Evolutionary conservation across 768 basidiomycete genomes (phyloP).

Genomic region (Plicaturopsis crispa): DNA sequence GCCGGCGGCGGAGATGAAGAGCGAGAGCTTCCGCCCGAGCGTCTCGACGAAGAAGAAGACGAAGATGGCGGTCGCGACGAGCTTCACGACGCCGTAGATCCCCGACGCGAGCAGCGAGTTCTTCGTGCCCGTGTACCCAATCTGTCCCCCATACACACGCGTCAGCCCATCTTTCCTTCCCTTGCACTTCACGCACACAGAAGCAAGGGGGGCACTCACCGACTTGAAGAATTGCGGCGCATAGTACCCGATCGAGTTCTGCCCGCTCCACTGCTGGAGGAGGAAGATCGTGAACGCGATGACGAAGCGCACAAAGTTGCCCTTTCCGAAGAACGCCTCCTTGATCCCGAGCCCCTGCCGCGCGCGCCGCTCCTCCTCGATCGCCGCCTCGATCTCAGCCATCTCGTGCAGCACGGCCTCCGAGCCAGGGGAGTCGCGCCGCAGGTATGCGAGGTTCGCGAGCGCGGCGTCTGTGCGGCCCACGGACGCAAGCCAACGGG

Average conservation of each 20-base stretch:
- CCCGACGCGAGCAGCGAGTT: conserved; percentile 68
- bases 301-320: conserved; percentile 77
- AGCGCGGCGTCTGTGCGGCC: conserved; percentile 47
- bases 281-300: conserved; percentile 78
- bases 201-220: conserved; percentile 24
- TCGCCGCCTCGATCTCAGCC: conserved; percentile 77
- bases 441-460: conserved; percentile 56
- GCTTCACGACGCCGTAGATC: conserved; percentile 61
- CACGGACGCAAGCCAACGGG: conserved; percentile 67
- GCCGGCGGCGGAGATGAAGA: conserved; percentile 68
- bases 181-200: too few relatives aligned
- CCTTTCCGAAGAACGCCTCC: conserved; percentile 75
- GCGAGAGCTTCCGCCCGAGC: conserved; percentile 59
- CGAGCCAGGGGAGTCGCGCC: conserved; percentile 34
- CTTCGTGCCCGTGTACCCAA: conserved; percentile 53
- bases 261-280: conserved; percentile 79
- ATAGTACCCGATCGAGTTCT: conserved; percentile 77
- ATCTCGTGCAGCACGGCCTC: conserved; percentile 49
- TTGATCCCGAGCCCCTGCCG: conserved; percentile 56
- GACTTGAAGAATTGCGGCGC: conserved; percentile 69
- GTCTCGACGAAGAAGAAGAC: conserved; percentile 62
- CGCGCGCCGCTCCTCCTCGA: conserved; percentile 63
- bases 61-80: conserved; percentile 58
- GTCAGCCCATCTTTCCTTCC: conserved; percentile 1
- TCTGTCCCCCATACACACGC: conserved; percentile 26